Base-by-base conservation (phyloP, 2,329 filamentous ascomycete species). In the Exophiala oligosperma region DNA sequence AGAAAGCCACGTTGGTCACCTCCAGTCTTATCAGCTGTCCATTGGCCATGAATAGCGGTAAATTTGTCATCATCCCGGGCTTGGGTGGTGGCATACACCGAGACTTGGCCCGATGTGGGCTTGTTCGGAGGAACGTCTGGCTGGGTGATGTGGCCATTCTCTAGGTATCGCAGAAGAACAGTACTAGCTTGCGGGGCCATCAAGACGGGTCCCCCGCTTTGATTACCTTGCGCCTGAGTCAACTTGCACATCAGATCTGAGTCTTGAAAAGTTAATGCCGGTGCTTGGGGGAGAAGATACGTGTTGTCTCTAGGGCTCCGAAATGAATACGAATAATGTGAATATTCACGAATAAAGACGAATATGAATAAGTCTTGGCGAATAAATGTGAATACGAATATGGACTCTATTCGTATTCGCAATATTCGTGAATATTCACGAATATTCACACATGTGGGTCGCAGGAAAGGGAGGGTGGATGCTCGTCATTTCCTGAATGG, bases 1-100 rank as follows among this genome's bases (percentile, higher is more conserved):
- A 49, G 47, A 4, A 49, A n/a, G 26, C 47, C 47, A n/a, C 47
- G 47, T 49, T 49, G 26, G 32, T 49, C 26, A 37, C 47, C 47
- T 23, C 47, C 47, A n/a, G 47, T 49, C 32, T 37, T 37, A 49
- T 49, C 47, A 49, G 28, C 26, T 8, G 47, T 49, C 47, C 47
- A 49, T 37, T 49, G 47, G 32, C 47, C 47, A 23, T 49, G 47
- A 32, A 49, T 49, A 37, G 47, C 47, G 47, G 47, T 49, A 37
- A 49, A 49, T 37, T 49, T 49, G 26, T 49, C 26, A 49, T 49
- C 21, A 26, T 49, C 47, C 47, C 32, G 47, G 26, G 47, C 26
- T 49, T 49, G 26, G 26, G 47, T 49, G 14, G 47, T 49, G 21
- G 47, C 26, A 21, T 49, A 49, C 26, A 49, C 47, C n/a, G 32